Conservation (phyloP, 2,329 filamentous ascomycete genomes). For the Alternaria infectoria region DNA sequence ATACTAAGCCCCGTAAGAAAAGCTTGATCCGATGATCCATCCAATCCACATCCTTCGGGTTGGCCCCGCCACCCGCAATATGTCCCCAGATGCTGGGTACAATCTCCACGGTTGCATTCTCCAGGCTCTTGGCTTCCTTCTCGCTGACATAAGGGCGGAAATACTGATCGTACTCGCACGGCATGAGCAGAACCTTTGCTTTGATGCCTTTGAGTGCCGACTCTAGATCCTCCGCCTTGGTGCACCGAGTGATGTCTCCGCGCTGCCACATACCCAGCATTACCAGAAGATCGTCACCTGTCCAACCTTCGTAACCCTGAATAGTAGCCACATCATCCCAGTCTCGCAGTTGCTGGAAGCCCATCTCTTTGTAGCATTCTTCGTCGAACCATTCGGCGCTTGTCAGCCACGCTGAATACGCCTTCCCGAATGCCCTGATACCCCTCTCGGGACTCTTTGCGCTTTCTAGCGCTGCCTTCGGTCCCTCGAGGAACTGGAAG, state of each 20-base stretch:
- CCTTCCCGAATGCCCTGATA: conserved; percentile 46
- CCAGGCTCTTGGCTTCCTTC: conserved; percentile 45
- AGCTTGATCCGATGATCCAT: conserved; percentile 24
- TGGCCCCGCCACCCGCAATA: conserved; percentile 49
- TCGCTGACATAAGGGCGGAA: conserved; percentile 50
- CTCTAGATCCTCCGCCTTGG: conserved; percentile 28
- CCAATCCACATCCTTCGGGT: conserved; percentile 37
- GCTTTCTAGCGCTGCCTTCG: conserved; percentile 56
- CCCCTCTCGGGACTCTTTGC: conserved; percentile 47
- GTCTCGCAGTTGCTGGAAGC: conserved; percentile 31
- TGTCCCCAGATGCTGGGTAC: conserved; percentile 53
- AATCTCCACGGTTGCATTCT: conserved; percentile 36
- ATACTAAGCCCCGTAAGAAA: conserved; percentile 9
- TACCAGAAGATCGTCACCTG: conserved; percentile 47
- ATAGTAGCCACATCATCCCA: conserved; percentile 36
- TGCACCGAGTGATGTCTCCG: conserved; percentile 47
- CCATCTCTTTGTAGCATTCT: conserved; percentile 44
- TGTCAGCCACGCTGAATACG: conserved; percentile 51
- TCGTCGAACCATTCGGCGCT: conserved; percentile 51
- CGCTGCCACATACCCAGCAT: conserved; percentile 52
- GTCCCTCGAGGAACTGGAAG: conserved; percentile 62
- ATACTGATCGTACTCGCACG: conserved; percentile 50
- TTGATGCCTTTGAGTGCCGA: conserved; percentile 46
- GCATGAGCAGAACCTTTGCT: conserved; percentile 49
- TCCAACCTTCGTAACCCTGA: conserved; percentile 31